Base-by-base conservation (phyloP, 164 flowering plant species). In the Aristolochia contorta region DNA sequence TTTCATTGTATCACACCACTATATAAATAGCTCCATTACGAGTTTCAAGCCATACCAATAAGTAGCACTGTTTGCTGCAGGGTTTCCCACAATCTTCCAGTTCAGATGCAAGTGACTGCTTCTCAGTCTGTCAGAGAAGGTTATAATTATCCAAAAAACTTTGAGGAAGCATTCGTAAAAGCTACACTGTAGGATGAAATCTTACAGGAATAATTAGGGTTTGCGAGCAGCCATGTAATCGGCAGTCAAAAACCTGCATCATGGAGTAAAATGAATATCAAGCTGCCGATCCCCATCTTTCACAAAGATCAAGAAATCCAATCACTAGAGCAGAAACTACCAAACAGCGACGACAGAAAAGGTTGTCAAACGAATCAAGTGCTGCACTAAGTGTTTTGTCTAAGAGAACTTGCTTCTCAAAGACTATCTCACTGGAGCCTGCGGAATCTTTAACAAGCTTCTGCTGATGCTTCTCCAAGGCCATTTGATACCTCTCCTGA, bases 311-410 rank as follows among this genome's bases (percentile, higher is more conserved):
- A n/a, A 12, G 25, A 52, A 51, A 45, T 52, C 24, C 62, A 37
- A 47, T 30, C 30, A 48, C 8, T 24, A 65, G 25, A 43, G 21
- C 45, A 41, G 20, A 37, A 62, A 65, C 55, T 84, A 91, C 99
- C 96, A 94, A 72, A 77, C 99, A 94, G 64, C 97, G 97, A 7
- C 99, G 96, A 61, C 99, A 94, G 59, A 94, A 94, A 33, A 91
- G 87, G 72, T 85, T 91, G 71, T 94, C 97, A 72, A 91, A 81
- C 61, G 99, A 89, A 83, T 91, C 97, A 68, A 91, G 72, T 68
- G 96, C 83, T 55, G 84, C 77, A 78, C 72, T 65, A 19, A 94
- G 90, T 72, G 84, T 81, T 77, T 85, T 89, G 47, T 84, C 88
- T 68, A 85, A 67, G 49, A 68, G 68, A 32, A 73, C 67, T 51